Conservation (phyloP, 768 basidiomycete genomes). For the Mycena floridula region DNA sequence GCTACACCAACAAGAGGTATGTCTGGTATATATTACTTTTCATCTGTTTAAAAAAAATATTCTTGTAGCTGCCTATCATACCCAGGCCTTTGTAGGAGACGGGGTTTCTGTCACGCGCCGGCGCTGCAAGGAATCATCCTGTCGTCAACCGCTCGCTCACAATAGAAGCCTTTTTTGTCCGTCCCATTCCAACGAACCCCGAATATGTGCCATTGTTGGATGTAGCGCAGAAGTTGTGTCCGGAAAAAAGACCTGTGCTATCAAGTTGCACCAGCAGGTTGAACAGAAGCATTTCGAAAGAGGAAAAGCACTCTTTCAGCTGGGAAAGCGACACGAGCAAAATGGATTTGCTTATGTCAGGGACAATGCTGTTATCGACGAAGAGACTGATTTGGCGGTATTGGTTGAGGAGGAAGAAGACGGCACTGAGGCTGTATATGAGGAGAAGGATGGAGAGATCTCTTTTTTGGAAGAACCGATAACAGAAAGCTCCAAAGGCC, state of each 20-base stretch:
- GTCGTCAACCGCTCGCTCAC: background rate
- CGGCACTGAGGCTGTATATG: no score
- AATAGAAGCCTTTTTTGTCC: background rate
- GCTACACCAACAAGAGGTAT: background rate
- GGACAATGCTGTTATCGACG: slow-evolving; percentile 1
- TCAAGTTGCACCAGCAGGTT: slow-evolving; percentile 6
- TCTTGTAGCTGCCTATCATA: background rate
- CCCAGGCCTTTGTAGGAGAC: background rate
- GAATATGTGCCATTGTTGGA: slow-evolving; percentile 4
- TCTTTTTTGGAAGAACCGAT: no score
- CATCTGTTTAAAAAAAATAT: background rate
- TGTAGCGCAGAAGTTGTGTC: background rate
- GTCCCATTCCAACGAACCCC: background rate
- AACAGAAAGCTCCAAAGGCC: background rate
- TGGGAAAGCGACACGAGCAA: slow-evolving; percentile 7
- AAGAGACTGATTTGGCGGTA: background rate
- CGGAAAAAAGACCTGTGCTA: slow-evolving; percentile 6
- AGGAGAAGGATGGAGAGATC: no score
- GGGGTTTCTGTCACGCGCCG: background rate
- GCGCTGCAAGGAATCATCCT: background rate
- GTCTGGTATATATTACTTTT: background rate
- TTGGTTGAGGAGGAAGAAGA: slow-evolving; percentile 2
- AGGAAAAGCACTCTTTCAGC: slow-evolving; percentile 8
- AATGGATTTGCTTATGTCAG: slow-evolving; percentile 1
- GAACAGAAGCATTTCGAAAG: slow-evolving; percentile 5